Percentiles rank a stretch among this genome's conserved stretches.
phyloP scores from a whole-genome alignment of 2,329 filamentous ascomycete genomes.

The Talaromyces islandicus region DNA sequence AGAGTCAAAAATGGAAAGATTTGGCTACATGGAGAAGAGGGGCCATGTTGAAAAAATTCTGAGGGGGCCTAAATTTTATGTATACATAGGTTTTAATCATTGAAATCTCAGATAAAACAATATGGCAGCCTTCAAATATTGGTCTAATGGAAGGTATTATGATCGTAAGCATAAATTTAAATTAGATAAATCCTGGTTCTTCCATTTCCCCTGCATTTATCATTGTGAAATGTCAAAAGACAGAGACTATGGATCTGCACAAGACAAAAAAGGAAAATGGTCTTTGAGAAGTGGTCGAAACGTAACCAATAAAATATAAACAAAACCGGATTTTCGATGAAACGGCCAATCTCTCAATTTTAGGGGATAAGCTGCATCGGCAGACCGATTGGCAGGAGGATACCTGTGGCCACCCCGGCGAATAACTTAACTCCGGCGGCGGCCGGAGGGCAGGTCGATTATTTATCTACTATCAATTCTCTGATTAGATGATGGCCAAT shows the following conservation, averaged over 20 bases:
- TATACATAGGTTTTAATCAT: background rate
- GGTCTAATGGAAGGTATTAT: too few relatives aligned
- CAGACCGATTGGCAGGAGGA: background rate
- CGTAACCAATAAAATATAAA: background rate
- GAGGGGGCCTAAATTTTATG: background rate
- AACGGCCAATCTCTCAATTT: background rate
- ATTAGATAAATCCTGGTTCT: background rate
- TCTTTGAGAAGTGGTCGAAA: background rate
- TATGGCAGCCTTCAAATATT: too few relatives aligned
- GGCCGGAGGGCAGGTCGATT: background rate
- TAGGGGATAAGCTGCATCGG: background rate
- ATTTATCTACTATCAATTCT: background rate
- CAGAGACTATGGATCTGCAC: background rate
- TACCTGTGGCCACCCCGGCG: background rate
- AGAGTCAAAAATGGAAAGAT: constrained; percentile 2
- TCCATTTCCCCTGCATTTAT: background rate
- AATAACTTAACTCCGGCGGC: background rate
- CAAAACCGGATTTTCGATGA: background rate
- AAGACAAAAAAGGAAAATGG: background rate
- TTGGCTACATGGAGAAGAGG: constrained; percentile 4
- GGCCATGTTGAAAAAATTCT: constrained; percentile 2
- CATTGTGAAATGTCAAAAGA: background rate
- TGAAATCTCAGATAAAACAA: background rate
- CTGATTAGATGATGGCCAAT: background rate
- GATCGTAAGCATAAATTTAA: too few relatives aligned